Evolutionary conservation across 192 early-diverging fungal genomes (phyloP).

Genomic region (Linnemannia schmuckeri): DNA sequence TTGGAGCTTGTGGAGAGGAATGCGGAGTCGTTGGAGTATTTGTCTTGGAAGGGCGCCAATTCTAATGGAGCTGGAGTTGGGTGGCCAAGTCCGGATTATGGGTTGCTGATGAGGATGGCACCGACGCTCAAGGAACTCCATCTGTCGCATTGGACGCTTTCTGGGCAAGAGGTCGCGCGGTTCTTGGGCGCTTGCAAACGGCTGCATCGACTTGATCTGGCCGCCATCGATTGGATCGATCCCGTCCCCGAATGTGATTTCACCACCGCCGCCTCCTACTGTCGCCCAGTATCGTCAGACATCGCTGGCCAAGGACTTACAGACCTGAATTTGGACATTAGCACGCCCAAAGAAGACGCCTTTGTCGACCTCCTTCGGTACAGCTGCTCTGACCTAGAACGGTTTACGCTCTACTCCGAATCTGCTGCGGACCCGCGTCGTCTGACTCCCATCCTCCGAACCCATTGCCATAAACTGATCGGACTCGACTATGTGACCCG

Average conservation of each 20-base stretch:
- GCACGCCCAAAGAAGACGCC: constrained; percentile 21
- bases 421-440: constrained; percentile 14
- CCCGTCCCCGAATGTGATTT: not conserved
- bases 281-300: not conserved
- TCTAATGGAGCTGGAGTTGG: not conserved
- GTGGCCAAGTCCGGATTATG: constrained; percentile 17
- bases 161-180: constrained; percentile 9
- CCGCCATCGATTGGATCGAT: constrained; percentile 34
- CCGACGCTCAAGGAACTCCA: constrained; percentile 20
- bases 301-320: not conserved
- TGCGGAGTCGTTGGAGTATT: constrained; percentile 20
- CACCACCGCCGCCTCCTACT: not conserved
- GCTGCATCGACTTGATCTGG: constrained; percentile 5
- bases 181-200: constrained; percentile 21
- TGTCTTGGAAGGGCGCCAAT: constrained; percentile 34
- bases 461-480: constrained; percentile 12
- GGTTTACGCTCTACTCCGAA: constrained; percentile 36
- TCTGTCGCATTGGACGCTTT: constrained; percentile 42
- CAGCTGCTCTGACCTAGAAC: constrained; percentile 28
- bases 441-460: constrained; percentile 22
- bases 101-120: constrained; percentile 23
- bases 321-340: constrained; percentile 28
- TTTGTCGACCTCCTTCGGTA: constrained; percentile 27
- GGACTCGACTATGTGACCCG: constrained; percentile 30
- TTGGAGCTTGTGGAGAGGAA: constrained; percentile 25